Evolutionary conservation across 306 rosid species (phyloP).

Genomic region (Castanea sativa): DNA sequence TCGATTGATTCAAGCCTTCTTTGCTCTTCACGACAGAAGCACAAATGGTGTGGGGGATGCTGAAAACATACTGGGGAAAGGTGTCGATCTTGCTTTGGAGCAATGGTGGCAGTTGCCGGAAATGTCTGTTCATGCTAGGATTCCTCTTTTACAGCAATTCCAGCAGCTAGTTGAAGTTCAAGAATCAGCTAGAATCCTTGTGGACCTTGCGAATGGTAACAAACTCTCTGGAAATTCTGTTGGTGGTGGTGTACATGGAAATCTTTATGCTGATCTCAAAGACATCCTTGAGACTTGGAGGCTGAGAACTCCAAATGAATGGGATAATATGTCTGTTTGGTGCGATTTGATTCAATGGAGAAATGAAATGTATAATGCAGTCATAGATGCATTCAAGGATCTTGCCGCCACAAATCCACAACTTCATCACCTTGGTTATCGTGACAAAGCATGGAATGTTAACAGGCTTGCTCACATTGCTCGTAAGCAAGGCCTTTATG

Average conservation of each 20-base stretch:
- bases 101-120: constrained; percentile 99
- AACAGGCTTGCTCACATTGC: constrained; percentile 96
- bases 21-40: constrained; percentile 86
- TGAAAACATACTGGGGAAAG: constrained; percentile 84
- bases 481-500: constrained; percentile 90
- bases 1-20: constrained; percentile 82
- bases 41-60: constrained; percentile 93
- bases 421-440: constrained; percentile 98
- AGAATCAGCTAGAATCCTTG: constrained; percentile 76
- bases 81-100: constrained; percentile 93
- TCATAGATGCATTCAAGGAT: constrained; percentile 97
- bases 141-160: constrained; percentile 97
- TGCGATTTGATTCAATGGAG: constrained; percentile 99
- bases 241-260: constrained; percentile 79
- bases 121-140: constrained; percentile 95
- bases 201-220: constrained; percentile 88
- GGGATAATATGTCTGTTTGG: constrained; percentile 99
- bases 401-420: constrained; percentile 62
- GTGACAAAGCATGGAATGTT: constrained; percentile 99
- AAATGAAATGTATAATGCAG: constrained; percentile 93
- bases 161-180: constrained; percentile 99
- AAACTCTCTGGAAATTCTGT: constrained; percentile 67
- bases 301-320: constrained; percentile 94
- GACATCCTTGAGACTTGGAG: constrained; percentile 99
- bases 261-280: constrained; percentile 94